Evolutionary conservation across 345 rosid genomes (phyloP), one percentile per base, ranked within the genome.

Genomic region (Brassica cretica): DNA sequence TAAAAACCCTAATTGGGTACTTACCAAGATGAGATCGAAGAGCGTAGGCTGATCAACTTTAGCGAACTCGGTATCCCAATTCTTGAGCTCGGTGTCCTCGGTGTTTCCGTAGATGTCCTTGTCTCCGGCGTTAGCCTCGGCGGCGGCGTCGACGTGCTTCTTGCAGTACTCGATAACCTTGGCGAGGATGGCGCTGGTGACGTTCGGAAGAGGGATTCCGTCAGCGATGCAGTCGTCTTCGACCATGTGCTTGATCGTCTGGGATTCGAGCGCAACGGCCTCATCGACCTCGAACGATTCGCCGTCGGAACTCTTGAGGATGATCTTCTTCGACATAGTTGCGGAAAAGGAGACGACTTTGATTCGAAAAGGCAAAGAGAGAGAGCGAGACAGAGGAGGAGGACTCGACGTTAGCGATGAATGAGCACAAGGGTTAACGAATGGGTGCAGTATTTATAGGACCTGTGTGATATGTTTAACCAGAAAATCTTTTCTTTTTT

Each of bases 121-220:
- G 56, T 87, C 86, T 11, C 64, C 85, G 32, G 78, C 25, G 9
- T 70, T 68, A 14, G 64, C 64, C 0, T 35, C 74, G 9, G 78
- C 66, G 19, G 83, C 62, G 0, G 82, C 81, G 33, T 90, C 91
- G 27, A 85, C 93, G 71, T 90, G 96, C 73, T 84, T 89, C 84
- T 79, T 85, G 88, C 90, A 88, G 84, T 87, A 92, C 85, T 92
- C 96, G 59, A 92, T 87, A 10, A 92, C 89, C 81, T 82, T 90
- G 1, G 91, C 83, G 3, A 92, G 86, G 79, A 83, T 87, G 86
- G 68, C 63, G 37, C 92, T 82, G 35, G 92, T 84, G 56, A 92
- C 92, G 83, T 90, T 92, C 4, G 92, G 92, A 27, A 89, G 72
- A 2, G 96, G 97, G 46, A 89, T 92, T 27, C 84, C 88, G 67